These are phyloP conservation scores for Astragalus glycyphyllos DNA, from an alignment of 306 rosid species.

Conservation along the genomic window DNA sequence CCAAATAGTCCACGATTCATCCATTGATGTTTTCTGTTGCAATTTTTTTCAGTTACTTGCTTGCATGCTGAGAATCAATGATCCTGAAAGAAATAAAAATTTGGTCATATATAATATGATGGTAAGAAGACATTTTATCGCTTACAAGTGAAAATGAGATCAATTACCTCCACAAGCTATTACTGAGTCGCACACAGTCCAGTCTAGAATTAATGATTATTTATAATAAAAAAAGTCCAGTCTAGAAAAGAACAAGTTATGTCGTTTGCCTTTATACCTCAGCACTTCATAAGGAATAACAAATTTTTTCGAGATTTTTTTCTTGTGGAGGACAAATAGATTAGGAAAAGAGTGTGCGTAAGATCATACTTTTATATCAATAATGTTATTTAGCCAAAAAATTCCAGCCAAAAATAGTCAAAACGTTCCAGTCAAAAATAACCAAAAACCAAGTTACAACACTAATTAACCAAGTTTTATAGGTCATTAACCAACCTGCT, in stretches of 20 bases:
- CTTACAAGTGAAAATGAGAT: constrained; percentile 19
- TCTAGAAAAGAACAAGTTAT: background rate
- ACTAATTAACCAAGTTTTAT: no score
- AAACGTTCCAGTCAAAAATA: no score
- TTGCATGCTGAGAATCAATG: constrained; percentile 3
- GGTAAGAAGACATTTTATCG: background rate
- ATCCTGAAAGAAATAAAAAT: constrained; percentile 19
- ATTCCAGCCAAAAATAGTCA: no score
- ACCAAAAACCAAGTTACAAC: no score
- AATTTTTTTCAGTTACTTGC: background rate
- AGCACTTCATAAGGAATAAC: background rate
- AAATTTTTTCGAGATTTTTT: background rate
- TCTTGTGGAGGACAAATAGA: background rate
- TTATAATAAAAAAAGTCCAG: no score
- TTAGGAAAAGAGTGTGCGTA: constrained; percentile 1
- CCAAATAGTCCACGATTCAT: constrained; percentile 61
- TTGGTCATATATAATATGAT: background rate
- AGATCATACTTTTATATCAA: no score
- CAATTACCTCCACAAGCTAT: background rate
- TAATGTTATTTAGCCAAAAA: no score
- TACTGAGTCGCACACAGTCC: background rate
- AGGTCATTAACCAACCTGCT: no score
- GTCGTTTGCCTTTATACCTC: background rate
- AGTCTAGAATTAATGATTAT: no score
- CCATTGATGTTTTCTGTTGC: constrained; percentile 43